Evolutionary conservation across 2,329 filamentous ascomycete species (phyloP), one percentile per base, ranked within the genome.

Genomic region (Aureobasidium sp.): DNA sequence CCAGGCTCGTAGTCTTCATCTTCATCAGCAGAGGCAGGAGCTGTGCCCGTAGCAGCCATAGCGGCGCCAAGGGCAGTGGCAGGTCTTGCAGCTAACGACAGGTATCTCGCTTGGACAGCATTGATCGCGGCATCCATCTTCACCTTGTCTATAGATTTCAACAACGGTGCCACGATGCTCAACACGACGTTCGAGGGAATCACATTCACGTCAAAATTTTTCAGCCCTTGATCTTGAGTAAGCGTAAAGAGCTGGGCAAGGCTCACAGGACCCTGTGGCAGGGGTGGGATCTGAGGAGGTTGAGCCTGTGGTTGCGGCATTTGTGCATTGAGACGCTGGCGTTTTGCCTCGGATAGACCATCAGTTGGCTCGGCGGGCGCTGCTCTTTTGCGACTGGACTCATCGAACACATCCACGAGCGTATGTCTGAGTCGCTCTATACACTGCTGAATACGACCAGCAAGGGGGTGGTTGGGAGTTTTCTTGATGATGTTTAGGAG

Each of bases 1-100:
- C 94, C 87, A 0, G 91, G 90, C 63, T 96, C 91, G 64, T 96
- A 96, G 61, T 95, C 88, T 59, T 95, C 89, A 17, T 95, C 90
- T 37, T 95, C 90, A 6, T 86, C 83, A 3, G 87, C 83, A 22
- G 79, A 89, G 4, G 85, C 82, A 3, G 88, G 83, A 22, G 79
- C 54, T 29, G 56, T 57, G 14, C 61, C 59, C 19, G 60, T 57
- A 44, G 65, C 61, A 59, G 67, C 59, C 59, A 61, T 53, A 56
- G 68, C 59, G 60, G 68, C 56, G 56, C 59, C 59, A 25, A 61
- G 34, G 17, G 65, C 60, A 22, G 57, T 53, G 48, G 56, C 58
- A 17, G 65, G 60, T 25, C 61, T 60, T 16, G 61, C 56, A 54
- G 67, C 64, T 4, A 74, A 59, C 29, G 61, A 61, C 21, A 74